Percentiles rank a stretch among this genome's conserved stretches.
Conservation (phyloP, 2,329 filamentous ascomycete genomes). For the Botryotinia globosa region DNA sequence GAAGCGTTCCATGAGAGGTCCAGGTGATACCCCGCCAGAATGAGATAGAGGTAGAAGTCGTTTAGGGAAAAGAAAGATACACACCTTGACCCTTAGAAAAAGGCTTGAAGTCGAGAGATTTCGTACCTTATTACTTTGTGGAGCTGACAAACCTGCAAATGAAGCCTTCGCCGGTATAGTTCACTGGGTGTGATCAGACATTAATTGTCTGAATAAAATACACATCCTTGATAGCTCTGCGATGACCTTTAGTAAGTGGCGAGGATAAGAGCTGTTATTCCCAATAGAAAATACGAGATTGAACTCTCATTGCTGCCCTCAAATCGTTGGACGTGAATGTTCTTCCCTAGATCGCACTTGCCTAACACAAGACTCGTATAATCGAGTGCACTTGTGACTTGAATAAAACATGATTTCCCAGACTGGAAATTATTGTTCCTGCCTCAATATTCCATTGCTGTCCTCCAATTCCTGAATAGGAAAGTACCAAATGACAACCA, state of each 20-base stretch:
- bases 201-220: too few relatives aligned
- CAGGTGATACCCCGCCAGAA: background rate
- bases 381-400: background rate
- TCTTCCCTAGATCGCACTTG: background rate
- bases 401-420: rapidly evolving
- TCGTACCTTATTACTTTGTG: too few relatives aligned
- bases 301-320: background rate
- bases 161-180: background rate
- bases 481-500: background rate
- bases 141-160: background rate
- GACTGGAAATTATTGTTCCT: background rate
- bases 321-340: too few relatives aligned
- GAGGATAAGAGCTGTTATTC: background rate
- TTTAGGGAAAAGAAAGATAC: background rate
- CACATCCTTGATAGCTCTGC: background rate
- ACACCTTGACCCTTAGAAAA: background rate
- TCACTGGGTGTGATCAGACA: background rate
- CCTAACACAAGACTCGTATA: background rate
- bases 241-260: too few relatives aligned
- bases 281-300: background rate
- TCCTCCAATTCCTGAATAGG: background rate
- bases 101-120: background rate
- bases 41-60: background rate
- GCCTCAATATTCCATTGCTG: background rate
- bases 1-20: background rate